Evolutionary conservation across 2,329 filamentous ascomycete genomes (phyloP), one percentile per base, ranked within the genome.

Genomic region (Cladosporium sp.): DNA sequence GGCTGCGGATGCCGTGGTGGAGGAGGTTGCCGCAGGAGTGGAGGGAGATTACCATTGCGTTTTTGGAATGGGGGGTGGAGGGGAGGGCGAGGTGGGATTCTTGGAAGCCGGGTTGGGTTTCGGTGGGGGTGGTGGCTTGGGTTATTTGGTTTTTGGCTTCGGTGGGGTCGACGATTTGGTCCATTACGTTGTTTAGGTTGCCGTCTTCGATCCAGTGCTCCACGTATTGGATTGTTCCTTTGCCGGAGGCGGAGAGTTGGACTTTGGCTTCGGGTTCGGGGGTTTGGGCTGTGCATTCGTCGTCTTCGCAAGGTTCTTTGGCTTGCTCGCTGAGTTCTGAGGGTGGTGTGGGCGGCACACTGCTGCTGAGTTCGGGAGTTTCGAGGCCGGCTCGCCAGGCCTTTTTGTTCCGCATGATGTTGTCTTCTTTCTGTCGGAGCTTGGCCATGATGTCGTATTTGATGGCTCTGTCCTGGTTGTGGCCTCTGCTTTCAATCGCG

Each of bases 11-110:
- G 8, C 88, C 93, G 64, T 94, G 91, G 67, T 98, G 93, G 0
- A 94, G 86, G n/a, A 98, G 82, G 59, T 98, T 97, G 22, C 93
- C 93, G 65, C 93, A 98, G 0, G 92, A 97, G 68, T 98, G 93
- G 15, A 98, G 88, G 0, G 93, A 97, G 25, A 97, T 84, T 13
- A 92, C 87, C 84, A 96, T 90, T 32, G 94, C 76, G 61, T 49
- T 70, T 35, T 35, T n/a, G 3, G 36, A 27, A 13, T 45, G 29
- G 8, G 19, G 13, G 8, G 45, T 40, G 3, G 45, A 16, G 7
- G 25, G 9, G 3, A 48, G 18, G 36, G 54, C 4, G 51, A 50
- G 5, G 64, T 29, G 20, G 47, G 16, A n/a, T 38, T 35, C 20
- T 49, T 27, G 55, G 62, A 15, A 62, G 62, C 38, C 25, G 63